Base-by-base conservation (phyloP, 805 yeast genomes). In the Ogataea parapolymorpha region DNA sequence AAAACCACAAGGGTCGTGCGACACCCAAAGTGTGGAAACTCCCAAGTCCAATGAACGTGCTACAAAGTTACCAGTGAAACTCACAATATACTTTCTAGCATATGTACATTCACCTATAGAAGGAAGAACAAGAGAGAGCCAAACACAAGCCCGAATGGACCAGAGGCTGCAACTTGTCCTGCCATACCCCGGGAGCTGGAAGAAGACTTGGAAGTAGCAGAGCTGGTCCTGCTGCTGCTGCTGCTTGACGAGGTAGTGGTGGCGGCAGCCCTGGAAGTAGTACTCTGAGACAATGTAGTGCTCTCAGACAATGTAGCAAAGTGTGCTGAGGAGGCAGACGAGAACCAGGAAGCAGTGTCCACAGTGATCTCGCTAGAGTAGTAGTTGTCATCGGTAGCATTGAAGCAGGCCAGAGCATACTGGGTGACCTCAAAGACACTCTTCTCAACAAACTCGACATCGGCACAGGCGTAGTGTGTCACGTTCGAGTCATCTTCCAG, bases 381-480 rank as follows among this genome's bases (percentile, higher is more conserved):
- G 55, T 65, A 66, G 42, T 58, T 51, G 41, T 66, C 57, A 46
- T 63, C 58, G 32, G 73, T 63, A 37, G 70, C 68, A 47, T 69
- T 69, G 66, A 69, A 69, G 53, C 74, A 69, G 29, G 63, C 49
- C 22, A 57, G 45, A 7, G 73, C 68, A 32, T 39, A 51, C 26
- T 55, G 58, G 7, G 70, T 44, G 25, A 59, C 53, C 34, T 65
- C 58, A 49, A 68, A 67, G 26, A 67, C 71, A 6, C 59, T 53
- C 42, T 63, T 67, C 51, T 67, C 71, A 39, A 71, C 75, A 45
- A 68, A 71, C n/a, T 35, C 48, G 44, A 71, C 49, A 47, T 71
- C 76, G 22, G 76, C 62, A 57, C 75, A 71, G 31, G 70, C 72
- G 49, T 67, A 71, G 53, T 62, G 73, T 14, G 75, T 69, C 34